Evolutionary conservation across 2,329 filamentous ascomycete genomes (phyloP).

Genomic region (Nemania bipapillata): DNA sequence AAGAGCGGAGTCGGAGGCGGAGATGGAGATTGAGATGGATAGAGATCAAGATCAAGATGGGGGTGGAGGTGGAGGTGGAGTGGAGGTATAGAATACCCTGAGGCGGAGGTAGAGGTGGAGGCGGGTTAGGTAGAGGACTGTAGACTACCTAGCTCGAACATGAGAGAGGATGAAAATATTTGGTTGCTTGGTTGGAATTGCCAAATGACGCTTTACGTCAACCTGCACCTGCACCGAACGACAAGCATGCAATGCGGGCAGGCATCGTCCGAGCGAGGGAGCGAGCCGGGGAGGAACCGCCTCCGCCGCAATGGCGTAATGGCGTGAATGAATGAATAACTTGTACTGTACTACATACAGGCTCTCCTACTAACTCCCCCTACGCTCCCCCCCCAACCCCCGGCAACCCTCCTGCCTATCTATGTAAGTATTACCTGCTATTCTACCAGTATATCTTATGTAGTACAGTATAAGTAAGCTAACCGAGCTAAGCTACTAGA

Average conservation of each 20-base stretch:
- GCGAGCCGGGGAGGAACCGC: constrained; percentile 6
- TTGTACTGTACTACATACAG: too few species aligned
- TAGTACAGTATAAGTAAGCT: too few species aligned
- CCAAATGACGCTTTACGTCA: constrained; percentile 39
- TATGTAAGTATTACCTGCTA: too few species aligned
- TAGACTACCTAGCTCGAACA: background rate
- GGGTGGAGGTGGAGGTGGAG: background rate
- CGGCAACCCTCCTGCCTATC: too few species aligned
- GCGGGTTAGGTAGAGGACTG: constrained; percentile 11
- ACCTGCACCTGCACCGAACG: constrained; percentile 32
- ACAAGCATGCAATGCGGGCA: constrained; percentile 8
- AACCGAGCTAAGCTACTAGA: too few species aligned
- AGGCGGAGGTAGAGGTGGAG: background rate
- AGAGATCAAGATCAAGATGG: too few species aligned
- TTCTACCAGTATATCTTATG: too few species aligned
- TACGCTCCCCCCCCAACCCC: too few species aligned
- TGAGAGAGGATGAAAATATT: constrained; percentile 26
- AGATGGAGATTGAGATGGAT: background rate
- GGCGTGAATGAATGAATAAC: background rate
- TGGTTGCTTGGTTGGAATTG: constrained; percentile 37
- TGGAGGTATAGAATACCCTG: too few species aligned
- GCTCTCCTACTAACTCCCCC: too few species aligned
- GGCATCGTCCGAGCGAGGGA: constrained; percentile 7
- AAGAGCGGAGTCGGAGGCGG: constrained; percentile 2
- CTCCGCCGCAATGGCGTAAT: background rate